These are phyloP conservation scores for Metschnikowia hibisci DNA, from an alignment of 805 yeast species.

Conservation along the genomic window DNA sequence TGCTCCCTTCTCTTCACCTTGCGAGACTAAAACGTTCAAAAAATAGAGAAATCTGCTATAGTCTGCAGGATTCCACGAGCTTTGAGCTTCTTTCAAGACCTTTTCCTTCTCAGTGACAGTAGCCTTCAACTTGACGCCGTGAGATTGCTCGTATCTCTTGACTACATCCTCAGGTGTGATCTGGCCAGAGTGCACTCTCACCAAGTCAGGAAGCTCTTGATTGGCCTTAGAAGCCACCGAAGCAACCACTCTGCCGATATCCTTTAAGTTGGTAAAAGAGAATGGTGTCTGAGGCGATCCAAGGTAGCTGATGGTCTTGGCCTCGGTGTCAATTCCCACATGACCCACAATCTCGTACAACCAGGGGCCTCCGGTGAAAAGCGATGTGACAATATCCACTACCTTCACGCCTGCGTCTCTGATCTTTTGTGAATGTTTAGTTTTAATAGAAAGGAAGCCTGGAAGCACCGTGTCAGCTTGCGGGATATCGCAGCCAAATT, in stretches of 20 bases:
- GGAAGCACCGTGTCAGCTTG: constrained; percentile 28
- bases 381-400: constrained; percentile 39
- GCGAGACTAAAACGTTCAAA: constrained; percentile 27
- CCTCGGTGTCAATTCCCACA: constrained; percentile 32
- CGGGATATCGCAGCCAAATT: constrained; percentile 49
- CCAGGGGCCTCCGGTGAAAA: constrained; percentile 35
- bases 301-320: constrained; percentile 33
- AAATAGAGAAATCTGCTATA: constrained; percentile 34
- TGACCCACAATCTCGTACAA: constrained; percentile 31
- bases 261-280: constrained; percentile 21
- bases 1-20: constrained; percentile 40
- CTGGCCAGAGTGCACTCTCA: constrained; percentile 41
- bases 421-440: constrained; percentile 33
- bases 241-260: constrained; percentile 45
- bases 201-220: constrained; percentile 36
- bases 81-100: constrained; percentile 28
- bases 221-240: constrained; percentile 32
- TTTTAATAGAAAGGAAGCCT: constrained; percentile 31
- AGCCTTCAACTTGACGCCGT: constrained; percentile 28
- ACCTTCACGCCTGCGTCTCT: constrained; percentile 46
- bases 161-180: constrained; percentile 37
- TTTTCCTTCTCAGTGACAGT: constrained; percentile 24
- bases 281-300: constrained; percentile 37
- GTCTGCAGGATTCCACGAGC: constrained; percentile 23
- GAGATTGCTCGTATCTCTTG: constrained; percentile 37